Base-by-base conservation (phyloP, 768 basidiomycete species). In the Lanmaoa rubissima region DNA sequence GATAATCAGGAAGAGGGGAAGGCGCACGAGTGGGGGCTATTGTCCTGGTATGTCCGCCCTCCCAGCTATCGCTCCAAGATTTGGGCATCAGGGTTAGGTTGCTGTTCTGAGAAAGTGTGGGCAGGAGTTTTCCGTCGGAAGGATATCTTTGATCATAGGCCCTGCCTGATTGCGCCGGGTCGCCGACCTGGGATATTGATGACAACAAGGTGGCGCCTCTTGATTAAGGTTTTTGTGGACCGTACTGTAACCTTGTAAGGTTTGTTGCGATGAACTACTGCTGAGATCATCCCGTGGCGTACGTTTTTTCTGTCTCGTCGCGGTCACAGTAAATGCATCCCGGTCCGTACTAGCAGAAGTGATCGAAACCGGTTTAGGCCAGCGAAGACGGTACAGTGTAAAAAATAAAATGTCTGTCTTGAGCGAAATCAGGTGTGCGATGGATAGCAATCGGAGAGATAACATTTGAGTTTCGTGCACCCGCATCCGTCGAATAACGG, bases 381-480 rank as follows among this genome's bases (percentile, higher is more conserved):
- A 26, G 13, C 10, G 8, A 34, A 19, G 13, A 14, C 12, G 4
- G 7, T 21, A 10, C 13, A 4, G 17, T 2, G 9, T 26, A 32
- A 47, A 57, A 24, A 24, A 24, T 24, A 24, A 24, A 34, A 17
- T 3, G 14, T 3, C 11, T 12, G 34, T 32, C 19, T 38, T 31
- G 55, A 17, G 16, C 57, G 21, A 17, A 47, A 47, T 47, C 17
- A 53, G 3, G 26, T 14, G 5, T 24, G 17, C 24, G 38, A 59
- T 52, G 28, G 48, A 42, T 59, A 35, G 26, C 9, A 3, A 57
- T 45, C 57, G 38, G 54, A 26, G 54, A 24, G 43, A 35, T 48
- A 8, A 19, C 26, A 11, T 52, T 54, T 13, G 24, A 38, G 41
- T 54, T 38, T 54, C 26, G 35, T 38, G 12, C 6, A 45, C 17